Base-by-base conservation (phyloP, 2,329 filamentous ascomycete genomes). In the Stachybotrys chlorohalonatus region DNA sequence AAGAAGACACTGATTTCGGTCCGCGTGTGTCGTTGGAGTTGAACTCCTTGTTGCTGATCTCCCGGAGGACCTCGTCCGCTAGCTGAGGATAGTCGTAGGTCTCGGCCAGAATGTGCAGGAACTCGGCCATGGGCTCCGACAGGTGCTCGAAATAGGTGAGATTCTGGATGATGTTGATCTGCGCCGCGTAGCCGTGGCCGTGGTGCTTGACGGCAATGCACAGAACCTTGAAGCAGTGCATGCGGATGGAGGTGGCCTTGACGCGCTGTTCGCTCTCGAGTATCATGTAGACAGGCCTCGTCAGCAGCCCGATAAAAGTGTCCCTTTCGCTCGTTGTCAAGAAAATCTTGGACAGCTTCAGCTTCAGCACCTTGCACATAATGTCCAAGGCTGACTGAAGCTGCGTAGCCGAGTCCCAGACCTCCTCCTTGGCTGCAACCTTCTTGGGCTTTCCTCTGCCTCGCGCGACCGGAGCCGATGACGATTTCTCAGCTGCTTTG, bases 41-140 rank as follows among this genome's bases (percentile, higher is more conserved):
- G 75, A 97, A 99, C 67, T 97, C 93, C 69, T 96, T 99, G 72
- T 92, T 96, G 69, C 92, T 95, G 60, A 99, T 82, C 67, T 99
- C 94, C 64, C 90, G 86, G 56, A 99, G 73, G 32, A 97, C 89
- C 67, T 99, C 94, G 68, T 96, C 94, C 5, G 91, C 87, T 8
- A 99, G 79, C 66, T 99, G 94, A 15, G 92, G 89, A 68, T 97
- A 95, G 72, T 99, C 94, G 73, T 97, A 99, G 74, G 96, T 93
- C 68, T 97, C 92, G 1, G 92, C 87, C 31, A 99, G 78, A 64
- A 97, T 99, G 64, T 97, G 90, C 5, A 99, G 76, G 64, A 99
- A 96, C 69, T 99, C 95, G 36, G 94, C 94, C 94, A 99, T 99
- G 1, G 94, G 94, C 66, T 99, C 94, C 0, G 94, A 93, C n/a